Base-by-base conservation (phyloP, 805 yeast genomes). In the Yarrowia yakushimensis region DNA sequence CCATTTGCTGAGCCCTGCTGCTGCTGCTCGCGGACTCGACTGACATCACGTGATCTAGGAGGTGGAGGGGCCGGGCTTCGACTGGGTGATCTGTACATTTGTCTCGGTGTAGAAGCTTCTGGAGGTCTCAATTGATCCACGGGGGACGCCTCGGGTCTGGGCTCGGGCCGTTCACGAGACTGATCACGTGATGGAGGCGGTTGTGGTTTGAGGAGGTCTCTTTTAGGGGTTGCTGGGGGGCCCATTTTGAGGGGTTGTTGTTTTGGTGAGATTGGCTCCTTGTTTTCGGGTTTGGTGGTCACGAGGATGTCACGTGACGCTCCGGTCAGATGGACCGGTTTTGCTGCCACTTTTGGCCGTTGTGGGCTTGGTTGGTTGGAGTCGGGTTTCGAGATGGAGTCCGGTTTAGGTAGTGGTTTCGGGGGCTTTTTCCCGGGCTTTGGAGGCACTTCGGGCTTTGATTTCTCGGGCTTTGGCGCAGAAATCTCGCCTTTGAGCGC, bases 131-230 rank as follows among this genome's bases (percentile, higher is more conserved):
- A 27, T 43, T 12, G 50, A 4, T 23, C n/a, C n/a, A n/a, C 27
- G 23, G 4, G 15, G 11, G 23, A 8, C 11, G 4, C 6, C 7
- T 39, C 43, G 17, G 9, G 36, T 18, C n/a, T 17, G 8, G 13
- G 6, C 7, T 22, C 13, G 18, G 8, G 4, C 3, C 50, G 15
- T n/a, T 43, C 50, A 17, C 50, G 50, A 17, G 50, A 43, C 50
- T 43, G 33, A 3, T 48, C 57, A 23, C 57, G 57, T 10, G 57
- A 48, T 18, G 57, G 57, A 12, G 57, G 57, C 11, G 57, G 57
- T 13, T 33, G 39, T 10, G 57, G 57, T n/a, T 48, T 48, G 3
- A 48, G 22, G 5, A 48, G 23, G 11, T 33, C 41, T 9, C 41
- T 30, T 18, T 48, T 48, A 6, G 57, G 57, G 15, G 57, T 48